Evolutionary conservation across 2,329 filamentous ascomycete genomes (phyloP).

Genomic region (Aspergillus viridinutans): DNA sequence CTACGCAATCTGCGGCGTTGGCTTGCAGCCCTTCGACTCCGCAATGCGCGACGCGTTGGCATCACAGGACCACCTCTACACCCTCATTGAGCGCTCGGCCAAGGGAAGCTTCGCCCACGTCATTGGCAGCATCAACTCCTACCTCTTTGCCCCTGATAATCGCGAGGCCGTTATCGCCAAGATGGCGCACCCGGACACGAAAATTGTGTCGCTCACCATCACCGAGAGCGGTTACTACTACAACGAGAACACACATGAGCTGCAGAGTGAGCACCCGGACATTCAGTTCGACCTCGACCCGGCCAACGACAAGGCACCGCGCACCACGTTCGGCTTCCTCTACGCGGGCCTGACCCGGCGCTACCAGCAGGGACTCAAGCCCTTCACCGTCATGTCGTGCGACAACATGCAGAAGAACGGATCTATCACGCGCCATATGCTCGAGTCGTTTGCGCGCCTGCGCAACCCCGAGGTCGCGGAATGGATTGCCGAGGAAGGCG

Average conservation of each 20-base stretch:
- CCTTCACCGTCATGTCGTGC: constrained; percentile 54
- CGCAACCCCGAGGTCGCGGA: constrained; percentile 46
- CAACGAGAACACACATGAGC: constrained; percentile 55
- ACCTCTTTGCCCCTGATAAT: constrained; percentile 51
- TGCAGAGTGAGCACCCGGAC: constrained; percentile 47
- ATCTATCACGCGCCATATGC: constrained; percentile 51
- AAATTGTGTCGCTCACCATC: constrained; percentile 54
- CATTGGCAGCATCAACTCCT: constrained; percentile 51
- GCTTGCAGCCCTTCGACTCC: constrained; percentile 49
- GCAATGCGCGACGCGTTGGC: constrained; percentile 49
- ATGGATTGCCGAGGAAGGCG: constrained; percentile 48
- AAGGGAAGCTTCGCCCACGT: constrained; percentile 47
- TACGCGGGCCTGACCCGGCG: constrained; percentile 49
- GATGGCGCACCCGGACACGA: constrained; percentile 53
- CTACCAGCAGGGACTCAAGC: constrained; percentile 44
- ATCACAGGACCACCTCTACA: constrained; percentile 51
- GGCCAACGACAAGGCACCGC: constrained; percentile 41
- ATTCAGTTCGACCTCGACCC: constrained; percentile 46
- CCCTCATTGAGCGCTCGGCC: constrained; percentile 52
- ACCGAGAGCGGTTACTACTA: constrained; percentile 57
- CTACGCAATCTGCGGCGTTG: constrained; percentile 52
- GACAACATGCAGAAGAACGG: constrained; percentile 58
- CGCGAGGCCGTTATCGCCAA: constrained; percentile 51
- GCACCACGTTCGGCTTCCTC: constrained; percentile 52
- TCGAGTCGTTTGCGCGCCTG: constrained; percentile 47